Conservation (phyloP, 345 rosid species). For the Salix udensis region DNA sequence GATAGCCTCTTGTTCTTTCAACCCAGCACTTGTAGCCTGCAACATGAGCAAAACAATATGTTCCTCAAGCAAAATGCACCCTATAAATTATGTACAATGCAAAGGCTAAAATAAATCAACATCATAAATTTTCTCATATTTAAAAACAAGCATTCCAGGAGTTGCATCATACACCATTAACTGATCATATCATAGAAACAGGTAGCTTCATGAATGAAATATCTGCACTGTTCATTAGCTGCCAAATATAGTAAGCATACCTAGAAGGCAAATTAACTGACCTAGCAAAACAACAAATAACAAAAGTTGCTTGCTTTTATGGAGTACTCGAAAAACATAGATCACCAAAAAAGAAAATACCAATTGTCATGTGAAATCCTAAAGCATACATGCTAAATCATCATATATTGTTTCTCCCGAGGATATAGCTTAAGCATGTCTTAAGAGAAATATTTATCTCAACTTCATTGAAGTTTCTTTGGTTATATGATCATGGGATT, state of each 20-base stretch:
- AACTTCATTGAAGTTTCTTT: background rate
- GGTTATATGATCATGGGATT: background rate
- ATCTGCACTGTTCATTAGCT: background rate
- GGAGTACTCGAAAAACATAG: background rate
- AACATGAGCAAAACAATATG: constrained; percentile 10
- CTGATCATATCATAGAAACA: background rate
- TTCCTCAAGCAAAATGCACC: background rate
- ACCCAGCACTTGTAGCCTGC: constrained; percentile 98
- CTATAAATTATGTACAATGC: background rate
- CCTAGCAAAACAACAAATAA: background rate
- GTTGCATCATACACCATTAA: background rate
- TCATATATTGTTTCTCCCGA: background rate
- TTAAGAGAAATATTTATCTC: background rate
- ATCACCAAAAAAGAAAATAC: background rate
- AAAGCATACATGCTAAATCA: background rate
- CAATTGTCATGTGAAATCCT: background rate
- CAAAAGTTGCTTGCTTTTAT: background rate
- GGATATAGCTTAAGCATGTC: background rate
- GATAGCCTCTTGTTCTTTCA: constrained; percentile 97
- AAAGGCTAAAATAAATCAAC: background rate
- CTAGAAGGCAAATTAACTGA: background rate
- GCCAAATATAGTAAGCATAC: background rate
- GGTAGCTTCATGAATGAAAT: background rate
- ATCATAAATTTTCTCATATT: too few relatives aligned
- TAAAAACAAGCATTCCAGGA: background rate